A percentile compares a stretch with the other conserved stretches of the same genome.
Conservation (phyloP, 2,329 filamentous ascomycete species). For the Davidsoniella australis region DNA sequence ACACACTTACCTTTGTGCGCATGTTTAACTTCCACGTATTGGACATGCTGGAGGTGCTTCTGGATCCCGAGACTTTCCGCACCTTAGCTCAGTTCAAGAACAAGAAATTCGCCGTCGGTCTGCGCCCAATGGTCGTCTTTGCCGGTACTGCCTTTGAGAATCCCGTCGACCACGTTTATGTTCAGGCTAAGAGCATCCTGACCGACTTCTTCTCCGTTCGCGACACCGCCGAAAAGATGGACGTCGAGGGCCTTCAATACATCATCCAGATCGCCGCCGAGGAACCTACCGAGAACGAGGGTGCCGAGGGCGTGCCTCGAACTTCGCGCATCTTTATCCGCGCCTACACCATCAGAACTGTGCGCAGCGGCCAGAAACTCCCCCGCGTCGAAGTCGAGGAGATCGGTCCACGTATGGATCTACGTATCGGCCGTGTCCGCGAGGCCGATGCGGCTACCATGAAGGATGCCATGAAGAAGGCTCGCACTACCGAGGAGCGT, state of each 20-base stretch:
- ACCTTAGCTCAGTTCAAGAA: constrained; percentile 60
- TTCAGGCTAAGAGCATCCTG: constrained; percentile 71
- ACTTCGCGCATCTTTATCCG: constrained; percentile 50
- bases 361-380: constrained; percentile 69
- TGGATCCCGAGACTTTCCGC: constrained; percentile 58
- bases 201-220: constrained; percentile 84
- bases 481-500: constrained; percentile 55
- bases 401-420: constrained; percentile 87
- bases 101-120: constrained; percentile 57
- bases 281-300: constrained; percentile 31
- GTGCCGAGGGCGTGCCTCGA: constrained; percentile 22
- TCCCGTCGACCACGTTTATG: constrained; percentile 62
- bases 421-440: constrained; percentile 63
- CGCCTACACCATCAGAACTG: constrained; percentile 72
- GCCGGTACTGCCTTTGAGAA: constrained; percentile 76
- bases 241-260: constrained; percentile 90
- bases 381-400: constrained; percentile 88
- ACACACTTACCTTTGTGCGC: constrained; percentile 67
- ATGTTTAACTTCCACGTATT: constrained; percentile 76
- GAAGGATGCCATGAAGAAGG: constrained; percentile 83
- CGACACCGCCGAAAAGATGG: constrained; percentile 56
- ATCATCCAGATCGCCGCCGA: constrained; percentile 67
- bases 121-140: constrained; percentile 86
- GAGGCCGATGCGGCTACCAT: constrained; percentile 62
- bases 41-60: constrained; percentile 84